Base-by-base conservation (phyloP, 1,139 yeast genomes). In the Blastobotrys ciferrii region DNA sequence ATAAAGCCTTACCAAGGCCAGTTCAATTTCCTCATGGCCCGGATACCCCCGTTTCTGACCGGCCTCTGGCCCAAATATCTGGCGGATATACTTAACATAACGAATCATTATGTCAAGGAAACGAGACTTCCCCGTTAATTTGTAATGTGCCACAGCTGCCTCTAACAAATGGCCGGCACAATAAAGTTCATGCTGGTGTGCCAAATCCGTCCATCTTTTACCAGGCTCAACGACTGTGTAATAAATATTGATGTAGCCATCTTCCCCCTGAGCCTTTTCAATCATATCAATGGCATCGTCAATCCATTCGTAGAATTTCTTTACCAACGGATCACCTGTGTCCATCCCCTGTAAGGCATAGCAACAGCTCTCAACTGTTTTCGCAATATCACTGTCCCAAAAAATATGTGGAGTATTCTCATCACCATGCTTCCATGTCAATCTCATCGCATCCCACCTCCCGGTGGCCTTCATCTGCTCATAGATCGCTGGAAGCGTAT, bases 381-480 rank as follows among this genome's bases (percentile, higher is more conserved):
- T 62, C 23, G 65, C 65, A 6, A 61, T 47, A 48, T 62, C 65
- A 19, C 62, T 56, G 42, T 62, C 65, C 66, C 66, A 60, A 43
- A 62, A 62, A 13, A 54, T 48, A 46, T 62, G 64, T 6, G 47
- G 47, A 14, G 18, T 20, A 25, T 20, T 31, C 3, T 37, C 31
- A 31, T n/a, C 52, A 4, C 49, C 52, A 15, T 42, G 32, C 20
- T 54, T 54, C 55, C 60, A 59, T 28, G 58, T 53, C 45, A 60
- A 49, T 37, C 53, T 56, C 48, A 58, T 53, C 31, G 60, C 56
- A 32, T 58, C 63, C 65, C 65, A 61, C 47, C 64, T 52, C 11
- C 65, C 65, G 7, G 65, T 60, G 15, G 53, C 47, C 38, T 52
- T 50, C 49, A 61, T 52, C 15, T 55, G 57, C 32, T 54, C 48